A percentile compares a stretch with the other conserved stretches of the same genome.
These are phyloP conservation scores for Bryoerythrophyllum caledonicum DNA, from an alignment of 225 moss, liverwort and hornwort species.

Conservation along the genomic window DNA sequence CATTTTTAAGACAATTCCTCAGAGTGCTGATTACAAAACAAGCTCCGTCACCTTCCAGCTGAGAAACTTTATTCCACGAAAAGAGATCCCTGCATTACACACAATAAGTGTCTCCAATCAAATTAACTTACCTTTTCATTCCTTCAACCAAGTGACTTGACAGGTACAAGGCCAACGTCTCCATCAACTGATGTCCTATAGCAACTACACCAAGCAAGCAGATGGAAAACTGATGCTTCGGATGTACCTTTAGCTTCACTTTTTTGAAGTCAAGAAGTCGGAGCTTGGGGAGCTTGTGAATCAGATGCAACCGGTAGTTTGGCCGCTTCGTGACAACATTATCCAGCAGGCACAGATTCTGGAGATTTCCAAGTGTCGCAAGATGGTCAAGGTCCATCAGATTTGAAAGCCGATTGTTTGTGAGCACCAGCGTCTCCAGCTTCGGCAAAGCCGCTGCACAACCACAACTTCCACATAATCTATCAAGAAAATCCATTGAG, in stretches of 20 bases:
- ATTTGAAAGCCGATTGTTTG: conserved; percentile 96
- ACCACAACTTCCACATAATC: conserved; percentile 31
- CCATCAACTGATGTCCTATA: conserved; percentile 25
- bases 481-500: conserved; percentile 3
- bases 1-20: conserved; percentile 34
- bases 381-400: conserved; percentile 94
- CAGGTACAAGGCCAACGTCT: conserved; percentile 37
- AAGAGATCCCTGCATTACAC: conserved; percentile 84
- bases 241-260: conserved; percentile 90
- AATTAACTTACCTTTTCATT: conserved; percentile 77
- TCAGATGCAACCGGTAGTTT: conserved; percentile 84
- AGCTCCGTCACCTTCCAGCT: conserved; percentile 77
- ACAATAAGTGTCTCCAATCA: conserved; percentile 92
- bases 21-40: conserved; percentile 47
- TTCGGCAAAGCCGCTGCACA: conserved; percentile 81
- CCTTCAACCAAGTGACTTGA: conserved; percentile 40
- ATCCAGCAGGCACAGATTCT: conserved; percentile 85
- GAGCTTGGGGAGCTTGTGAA: conserved; percentile 95
- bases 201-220: conserved; percentile 26
- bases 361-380: conserved; percentile 72
- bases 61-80: conserved; percentile 68
- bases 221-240: conserved; percentile 16
- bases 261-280: conserved; percentile 97
- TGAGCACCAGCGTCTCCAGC: conserved; percentile 92
- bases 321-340: conserved; percentile 87